Evolutionary conservation across 2,329 filamentous ascomycete species (phyloP), one percentile per base, ranked within the genome.

Genomic region (Pyrenochaeta sp.): DNA sequence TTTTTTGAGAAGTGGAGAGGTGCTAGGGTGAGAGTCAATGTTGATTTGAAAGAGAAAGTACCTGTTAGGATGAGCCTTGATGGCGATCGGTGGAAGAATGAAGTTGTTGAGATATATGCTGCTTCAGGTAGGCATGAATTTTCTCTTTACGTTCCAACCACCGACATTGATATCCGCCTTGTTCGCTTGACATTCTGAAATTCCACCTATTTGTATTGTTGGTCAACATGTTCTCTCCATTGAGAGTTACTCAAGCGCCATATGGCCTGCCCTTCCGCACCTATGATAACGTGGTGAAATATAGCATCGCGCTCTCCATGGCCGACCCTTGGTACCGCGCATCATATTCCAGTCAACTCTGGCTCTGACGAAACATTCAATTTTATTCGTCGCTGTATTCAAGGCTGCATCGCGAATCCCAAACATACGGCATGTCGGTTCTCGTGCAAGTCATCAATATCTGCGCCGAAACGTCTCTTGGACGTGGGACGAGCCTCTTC

Each of bases 311-410:
- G 69, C 8, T 50, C 68, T 24, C 71, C 72, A 8, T 75, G 71
- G 73, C 65, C 72, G 30, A 72, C 69, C 9, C 64, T 75, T 9
- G 72, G 73, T 13, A 62, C 59, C 13, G 69, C 71, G 15, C 68
- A 69, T 53, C 67, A 66, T 15, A 72, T 75, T 28, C 71, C 71
- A 25, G 34, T 56, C n/a, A 64, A 72, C 43, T 65, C 73, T 25
- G 72, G 73, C 10, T 75, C 73, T 13, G 73, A 74, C 47, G 71
- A 72, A 10, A 72, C 71, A 1, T 74, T 75, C 58, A 61, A 69
- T 40, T 75, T 76, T 53, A 72, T 72, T 8, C 64, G 72, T 22
- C 66, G 68, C 19, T 72, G 72, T 48, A 72, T 76, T 45, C 63
- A 73, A 50, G 68, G 73, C 40, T 75, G 72, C 45, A 56, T 76